phyloP scores from a whole-genome alignment of 2,329 filamentous ascomycete species.

The Pseudocercospora macadamiae region DNA sequence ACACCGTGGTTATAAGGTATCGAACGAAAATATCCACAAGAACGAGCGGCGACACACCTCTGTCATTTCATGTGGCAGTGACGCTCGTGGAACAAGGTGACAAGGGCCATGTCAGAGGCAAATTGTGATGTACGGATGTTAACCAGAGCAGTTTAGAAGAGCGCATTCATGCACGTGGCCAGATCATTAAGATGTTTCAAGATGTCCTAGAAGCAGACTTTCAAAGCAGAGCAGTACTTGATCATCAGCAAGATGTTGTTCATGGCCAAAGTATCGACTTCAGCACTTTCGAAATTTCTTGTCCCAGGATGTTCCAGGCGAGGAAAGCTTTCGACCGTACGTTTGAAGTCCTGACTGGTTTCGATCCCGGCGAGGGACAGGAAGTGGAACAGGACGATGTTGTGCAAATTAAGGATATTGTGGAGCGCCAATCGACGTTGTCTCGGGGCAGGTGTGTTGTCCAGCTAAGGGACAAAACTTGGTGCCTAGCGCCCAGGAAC shows the following conservation, averaged over 20 bases:
- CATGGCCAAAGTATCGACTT: too few species aligned
- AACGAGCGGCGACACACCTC: neutral
- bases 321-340: too few species aligned
- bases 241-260: too few species aligned
- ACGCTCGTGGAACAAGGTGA: neutral
- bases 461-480: neutral
- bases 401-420: neutral
- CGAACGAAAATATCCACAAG: neutral
- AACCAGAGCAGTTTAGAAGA: neutral
- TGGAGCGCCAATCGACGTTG: neutral
- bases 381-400: neutral
- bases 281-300: too few species aligned
- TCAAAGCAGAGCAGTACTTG: too few species aligned
- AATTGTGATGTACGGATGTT: neutral
- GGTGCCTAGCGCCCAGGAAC: neutral
- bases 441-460: neutral
- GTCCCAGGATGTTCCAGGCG: too few species aligned
- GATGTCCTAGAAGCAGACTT: neutral
- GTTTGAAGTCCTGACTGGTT: too few species aligned
- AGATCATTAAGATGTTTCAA: neutral
- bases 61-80: neutral
- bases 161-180: neutral
- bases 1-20: neutral
- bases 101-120: neutral
- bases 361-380: neutral